Percentiles rank a stretch among this genome's conserved stretches.
Evolutionary conservation across 2,329 filamentous ascomycete genomes (phyloP).

Genomic region (Penicillium decumbens): DNA sequence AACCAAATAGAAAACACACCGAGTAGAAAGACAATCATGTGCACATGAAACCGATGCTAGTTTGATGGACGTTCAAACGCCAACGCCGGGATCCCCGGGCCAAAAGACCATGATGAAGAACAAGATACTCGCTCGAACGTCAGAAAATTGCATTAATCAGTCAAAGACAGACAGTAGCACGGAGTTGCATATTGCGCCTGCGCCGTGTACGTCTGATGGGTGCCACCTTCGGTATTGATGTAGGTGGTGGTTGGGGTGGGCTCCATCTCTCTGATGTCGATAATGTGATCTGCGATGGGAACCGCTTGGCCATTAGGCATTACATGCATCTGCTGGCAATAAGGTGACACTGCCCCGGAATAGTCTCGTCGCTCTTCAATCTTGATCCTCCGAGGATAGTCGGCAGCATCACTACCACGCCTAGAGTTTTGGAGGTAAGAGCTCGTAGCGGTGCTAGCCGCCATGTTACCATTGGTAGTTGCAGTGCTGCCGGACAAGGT

Average conservation of each 20-base stretch:
- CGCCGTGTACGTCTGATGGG: constrained; percentile 35
- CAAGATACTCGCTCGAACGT: constrained; percentile 16
- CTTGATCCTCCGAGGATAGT: constrained; percentile 58
- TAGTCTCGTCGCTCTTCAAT: constrained; percentile 59
- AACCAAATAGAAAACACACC: constrained; percentile 20
- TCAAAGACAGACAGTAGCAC: constrained; percentile 36
- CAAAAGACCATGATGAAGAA: constrained; percentile 17
- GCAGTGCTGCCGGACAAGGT: constrained; percentile 20
- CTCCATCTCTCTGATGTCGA: constrained; percentile 34
- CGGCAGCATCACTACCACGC: constrained; percentile 18
- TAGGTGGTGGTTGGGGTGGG: constrained; percentile 36
- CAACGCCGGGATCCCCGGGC: constrained; percentile 20
- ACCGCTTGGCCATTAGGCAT: constrained; percentile 47
- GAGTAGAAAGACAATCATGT: constrained; percentile 22
- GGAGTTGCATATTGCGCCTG: constrained; percentile 33
- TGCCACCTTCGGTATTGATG: constrained; percentile 20
- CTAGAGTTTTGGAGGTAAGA: constrained; percentile 9
- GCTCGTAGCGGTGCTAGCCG: constrained; percentile 18
- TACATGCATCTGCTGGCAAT: constrained; percentile 63
- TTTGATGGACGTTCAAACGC: constrained; percentile 19
- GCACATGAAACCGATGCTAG: constrained; percentile 21
- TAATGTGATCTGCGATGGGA: constrained; percentile 25
- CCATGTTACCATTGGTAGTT: constrained; percentile 12
- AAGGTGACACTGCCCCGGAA: constrained; percentile 45
- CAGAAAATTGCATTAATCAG: constrained; percentile 26